Base-by-base conservation (phyloP, 169 alveolate genomes). In the Plasmodium inui region DNA sequence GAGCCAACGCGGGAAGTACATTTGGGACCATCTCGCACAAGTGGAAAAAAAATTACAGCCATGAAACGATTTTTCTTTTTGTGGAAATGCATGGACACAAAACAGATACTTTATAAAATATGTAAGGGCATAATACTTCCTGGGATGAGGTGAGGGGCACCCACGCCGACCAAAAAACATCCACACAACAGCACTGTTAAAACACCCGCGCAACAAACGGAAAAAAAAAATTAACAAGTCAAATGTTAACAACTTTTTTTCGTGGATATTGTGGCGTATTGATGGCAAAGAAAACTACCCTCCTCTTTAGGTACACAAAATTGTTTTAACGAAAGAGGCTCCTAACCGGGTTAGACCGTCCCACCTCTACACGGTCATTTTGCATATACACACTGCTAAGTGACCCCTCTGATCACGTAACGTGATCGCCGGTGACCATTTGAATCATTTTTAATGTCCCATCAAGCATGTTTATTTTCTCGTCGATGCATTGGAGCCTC, bases 401-500 rank as follows among this genome's bases (percentile, higher is more conserved):
- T 50, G 9, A 67, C 30, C 30, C n/a, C 17, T 3, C 44, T 32
- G 61, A 74, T 32, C 46, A 34, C 1, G 46, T 74, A 74, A 74
- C n/a, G 14, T 74, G 22, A 17, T 26, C 83, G 8, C 30, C 41
- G 30, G 30, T 74, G 22, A 61, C 3, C 50, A 50, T 7, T 85
- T 74, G 76, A 5, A 88, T 78, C 10, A 7, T 78, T 88, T 78
- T 78, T 88, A 88, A 88, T 78, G 67, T 88, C 81, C 71, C 67
- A n/a, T 46, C 44, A 17, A 88, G 84, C 26, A 46, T 57, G 39
- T 39, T 88, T 78, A 88, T 88, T 88, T 88, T 88, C 17, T 88
- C 94, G 10, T 88, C 88, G n/a, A 88, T 73, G 50, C 81, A 88
- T 78, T 78, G 22, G 26, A 88, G 50, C 50, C 71, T 88, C 37